phyloP scores from a whole-genome alignment of 1,139 yeast species.

The Scheffersomyces insectosa region DNA sequence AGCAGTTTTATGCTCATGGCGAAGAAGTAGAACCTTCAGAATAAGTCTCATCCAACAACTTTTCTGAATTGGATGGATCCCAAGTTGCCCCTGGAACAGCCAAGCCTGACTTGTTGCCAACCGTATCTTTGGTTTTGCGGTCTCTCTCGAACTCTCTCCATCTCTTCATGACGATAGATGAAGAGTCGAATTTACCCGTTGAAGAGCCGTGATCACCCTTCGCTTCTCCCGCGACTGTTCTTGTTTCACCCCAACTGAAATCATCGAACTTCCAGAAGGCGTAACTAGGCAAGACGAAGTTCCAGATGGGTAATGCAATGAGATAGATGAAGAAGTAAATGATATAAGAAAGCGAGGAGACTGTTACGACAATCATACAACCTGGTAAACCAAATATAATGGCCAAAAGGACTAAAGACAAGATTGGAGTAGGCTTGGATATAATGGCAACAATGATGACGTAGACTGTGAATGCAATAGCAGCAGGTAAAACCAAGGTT shows the following conservation, averaged over 20 bases:
- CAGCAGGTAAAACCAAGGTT: conserved; percentile 90
- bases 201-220: conserved; percentile 62
- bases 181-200: conserved; percentile 86
- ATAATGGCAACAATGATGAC: conserved; percentile 76
- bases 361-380: conserved; percentile 80
- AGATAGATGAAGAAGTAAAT: conserved; percentile 83
- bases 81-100: conserved; percentile 49
- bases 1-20: conserved; percentile 8
- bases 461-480: conserved; percentile 82
- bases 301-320: conserved; percentile 90
- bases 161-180: conserved; percentile 82
- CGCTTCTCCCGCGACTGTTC: conserved; percentile 76
- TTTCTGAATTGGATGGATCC: conserved; percentile 44
- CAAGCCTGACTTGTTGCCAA: conserved; percentile 15
- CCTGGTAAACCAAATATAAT: conserved; percentile 92
- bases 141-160: conserved; percentile 94
- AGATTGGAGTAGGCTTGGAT: conserved; percentile 77
- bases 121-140: conserved; percentile 33
- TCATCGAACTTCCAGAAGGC: conserved; percentile 98
- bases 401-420: conserved; percentile 78
- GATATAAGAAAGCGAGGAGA: conserved; percentile 73
- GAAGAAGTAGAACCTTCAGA: conserved; percentile 27
- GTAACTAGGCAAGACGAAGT: conserved; percentile 83
- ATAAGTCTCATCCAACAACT: conserved; percentile 25
- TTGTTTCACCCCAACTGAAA: conserved; percentile 97